Evolutionary conservation across 345 rosid species (phyloP).

Genomic region (Melaleuca quinquenervia): DNA sequence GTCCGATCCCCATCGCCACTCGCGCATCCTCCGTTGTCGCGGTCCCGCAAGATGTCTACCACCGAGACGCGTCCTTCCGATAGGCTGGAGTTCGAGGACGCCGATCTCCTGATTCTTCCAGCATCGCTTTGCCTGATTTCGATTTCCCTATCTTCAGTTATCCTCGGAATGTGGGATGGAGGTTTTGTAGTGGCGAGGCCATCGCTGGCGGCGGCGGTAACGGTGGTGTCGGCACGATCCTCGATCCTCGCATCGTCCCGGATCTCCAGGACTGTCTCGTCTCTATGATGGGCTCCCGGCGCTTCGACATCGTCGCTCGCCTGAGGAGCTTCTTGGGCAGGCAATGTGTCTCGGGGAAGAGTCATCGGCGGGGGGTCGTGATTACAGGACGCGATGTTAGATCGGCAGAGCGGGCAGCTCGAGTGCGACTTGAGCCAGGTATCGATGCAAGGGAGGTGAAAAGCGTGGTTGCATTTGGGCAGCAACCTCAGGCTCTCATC

Average conservation of each 20-base stretch:
- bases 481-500: conserved; percentile 51
- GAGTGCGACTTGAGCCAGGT: conserved; percentile 79
- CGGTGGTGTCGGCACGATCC: not conserved
- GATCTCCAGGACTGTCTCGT: conserved; percentile 25
- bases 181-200: not conserved
- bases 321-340: not conserved
- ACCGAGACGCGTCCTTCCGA: conserved; percentile 12
- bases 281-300: not conserved
- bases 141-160: not conserved
- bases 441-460: conserved; percentile 79
- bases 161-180: not conserved
- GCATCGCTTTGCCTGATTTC: not conserved
- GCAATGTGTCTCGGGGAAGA: not conserved
- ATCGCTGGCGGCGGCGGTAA: too few species aligned
- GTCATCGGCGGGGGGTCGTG: not conserved
- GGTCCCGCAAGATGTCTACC: not conserved
- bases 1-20: not conserved
- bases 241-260: conserved; percentile 11
- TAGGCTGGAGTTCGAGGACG: conserved; percentile 29
- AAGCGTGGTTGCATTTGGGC: conserved; percentile 81
- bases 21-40: not conserved
- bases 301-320: not conserved
- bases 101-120: conserved; percentile 39
- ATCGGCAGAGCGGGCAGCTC: conserved; percentile 84
- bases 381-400: conserved; percentile 11